Percentiles rank a stretch among this genome's conserved stretches.
phyloP scores from a whole-genome alignment of 2,329 filamentous ascomycete species.

The Cladorrhinum sp. region DNA sequence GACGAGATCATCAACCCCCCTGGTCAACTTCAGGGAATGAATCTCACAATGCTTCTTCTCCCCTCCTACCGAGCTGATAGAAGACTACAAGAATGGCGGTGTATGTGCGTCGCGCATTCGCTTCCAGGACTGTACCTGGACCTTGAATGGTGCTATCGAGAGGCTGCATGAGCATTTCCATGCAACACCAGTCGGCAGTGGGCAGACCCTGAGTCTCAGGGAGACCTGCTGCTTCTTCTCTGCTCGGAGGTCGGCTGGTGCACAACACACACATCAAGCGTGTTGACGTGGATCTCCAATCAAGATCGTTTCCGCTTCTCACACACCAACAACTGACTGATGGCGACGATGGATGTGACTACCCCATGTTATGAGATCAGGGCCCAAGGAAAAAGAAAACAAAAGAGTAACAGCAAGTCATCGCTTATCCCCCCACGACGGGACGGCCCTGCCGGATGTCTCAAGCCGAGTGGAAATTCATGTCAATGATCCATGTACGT shows the following conservation, averaged over 20 bases:
- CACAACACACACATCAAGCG: background rate
- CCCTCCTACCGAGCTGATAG: slow-evolving; percentile 6
- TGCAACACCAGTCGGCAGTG: background rate
- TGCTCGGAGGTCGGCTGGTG: no score
- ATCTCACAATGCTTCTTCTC: background rate
- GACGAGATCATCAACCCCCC: background rate
- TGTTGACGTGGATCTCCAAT: background rate
- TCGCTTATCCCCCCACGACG: slow-evolving; percentile 14
- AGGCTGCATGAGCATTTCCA: background rate
- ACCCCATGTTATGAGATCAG: background rate
- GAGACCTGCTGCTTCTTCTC: no score
- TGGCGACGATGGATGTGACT: background rate
- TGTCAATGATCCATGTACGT: background rate
- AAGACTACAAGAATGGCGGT: slow-evolving; percentile 8
- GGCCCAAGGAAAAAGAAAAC: background rate
- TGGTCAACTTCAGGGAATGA: background rate
- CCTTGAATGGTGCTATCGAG: background rate
- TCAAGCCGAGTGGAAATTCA: slow-evolving; percentile 13
- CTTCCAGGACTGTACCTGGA: background rate
- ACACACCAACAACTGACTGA: background rate
- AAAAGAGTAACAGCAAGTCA: background rate
- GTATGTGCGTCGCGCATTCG: slow-evolving; percentile 11
- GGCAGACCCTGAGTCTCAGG: no score
- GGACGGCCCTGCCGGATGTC: slow-evolving; percentile 21
- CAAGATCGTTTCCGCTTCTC: background rate